Base-by-base conservation (phyloP, 768 basidiomycete genomes). In the Chiua virens region DNA sequence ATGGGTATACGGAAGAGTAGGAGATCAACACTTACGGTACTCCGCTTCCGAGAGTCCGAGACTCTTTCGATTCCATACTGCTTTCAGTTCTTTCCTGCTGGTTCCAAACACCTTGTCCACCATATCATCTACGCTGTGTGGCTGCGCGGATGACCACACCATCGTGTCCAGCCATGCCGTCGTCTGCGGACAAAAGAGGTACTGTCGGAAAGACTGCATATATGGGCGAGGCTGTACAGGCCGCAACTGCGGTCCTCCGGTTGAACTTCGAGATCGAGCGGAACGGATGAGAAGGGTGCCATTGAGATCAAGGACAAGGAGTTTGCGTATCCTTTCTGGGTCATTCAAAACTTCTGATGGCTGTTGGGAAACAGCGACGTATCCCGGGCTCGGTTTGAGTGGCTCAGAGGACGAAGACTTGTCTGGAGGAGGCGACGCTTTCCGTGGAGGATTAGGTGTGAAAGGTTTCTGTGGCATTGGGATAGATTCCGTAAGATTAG, bases 71-170 rank as follows among this genome's bases (percentile, higher is more conserved):
- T 88, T 87, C 91, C 91, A 93, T 0, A 91, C 73, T 0, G 83
- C 87, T 15, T 80, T 67, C 5, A 91, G 68, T 17, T 65, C 59
- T 45, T 70, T 69, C 23, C 68, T 62, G 0, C 66, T 47, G 5
- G 69, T 59, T 11, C 75, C 80, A 62, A 92, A 90, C 30, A 78
- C 76, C 32, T 72, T 74, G 20, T 78, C 64, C 0, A 88, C 85
- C 91, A 93, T 92, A 57, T 85, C 83, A 0, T 71, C 66, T 9
- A 91, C 90, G 62, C 81, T 89, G 44, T 85, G 84, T 2, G 89
- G 88, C 61, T 91, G 88, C 5, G 91, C 91, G 3, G 86, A 89
- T 61, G 86, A 89, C 91, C 91, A 94, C 5, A 94, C 79, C 87
- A 92, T 92, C 5, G 86, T 83, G 51, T 91, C 87, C 18, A 92